These are phyloP conservation scores for Curvularia hawaiiensis DNA, from an alignment of 2,329 filamentous ascomycete genomes.

Conservation along the genomic window DNA sequence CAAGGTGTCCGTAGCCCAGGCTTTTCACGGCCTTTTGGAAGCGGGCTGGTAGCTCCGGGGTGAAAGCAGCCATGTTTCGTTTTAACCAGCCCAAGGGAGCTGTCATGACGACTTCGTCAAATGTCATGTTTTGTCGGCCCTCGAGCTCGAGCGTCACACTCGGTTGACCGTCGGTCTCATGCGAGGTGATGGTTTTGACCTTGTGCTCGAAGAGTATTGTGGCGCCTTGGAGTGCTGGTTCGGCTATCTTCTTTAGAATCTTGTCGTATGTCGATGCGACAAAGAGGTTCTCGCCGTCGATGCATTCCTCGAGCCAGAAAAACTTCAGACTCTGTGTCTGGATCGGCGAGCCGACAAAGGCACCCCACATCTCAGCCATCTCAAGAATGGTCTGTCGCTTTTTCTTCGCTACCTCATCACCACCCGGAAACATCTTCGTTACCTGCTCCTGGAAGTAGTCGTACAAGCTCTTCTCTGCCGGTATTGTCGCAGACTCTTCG, in stretches of 20 bases:
- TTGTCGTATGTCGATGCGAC: constrained; percentile 65
- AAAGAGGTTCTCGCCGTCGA: constrained; percentile 72
- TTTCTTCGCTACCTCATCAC: constrained; percentile 46
- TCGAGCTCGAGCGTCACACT: constrained; percentile 51
- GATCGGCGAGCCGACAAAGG: constrained; percentile 70
- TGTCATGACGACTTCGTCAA: constrained; percentile 73
- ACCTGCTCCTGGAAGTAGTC: constrained; percentile 62
- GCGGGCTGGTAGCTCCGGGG: constrained; percentile 62
- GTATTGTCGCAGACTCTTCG: constrained; percentile 58
- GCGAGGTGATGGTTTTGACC: constrained; percentile 52
- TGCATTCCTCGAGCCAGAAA: constrained; percentile 79
- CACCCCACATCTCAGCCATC: constrained; percentile 70
- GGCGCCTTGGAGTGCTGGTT: constrained; percentile 60
- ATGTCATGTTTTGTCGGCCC: constrained; percentile 55
- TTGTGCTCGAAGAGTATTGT: constrained; percentile 58
- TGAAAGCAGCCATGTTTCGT: constrained; percentile 55
- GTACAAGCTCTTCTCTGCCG: constrained; percentile 58
- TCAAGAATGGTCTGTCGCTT: constrained; percentile 58
- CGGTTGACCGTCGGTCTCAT: constrained; percentile 22
- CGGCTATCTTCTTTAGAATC: constrained; percentile 64
- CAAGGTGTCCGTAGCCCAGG: constrained; percentile 72
- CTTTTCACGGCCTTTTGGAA: constrained; percentile 66
- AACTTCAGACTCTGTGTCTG: constrained; percentile 72
- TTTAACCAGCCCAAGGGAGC: constrained; percentile 65
- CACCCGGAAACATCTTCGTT: constrained; percentile 48